phyloP scores from a whole-genome alignment of 2,329 filamentous ascomycete species.

The Fusarium miscanthi region DNA sequence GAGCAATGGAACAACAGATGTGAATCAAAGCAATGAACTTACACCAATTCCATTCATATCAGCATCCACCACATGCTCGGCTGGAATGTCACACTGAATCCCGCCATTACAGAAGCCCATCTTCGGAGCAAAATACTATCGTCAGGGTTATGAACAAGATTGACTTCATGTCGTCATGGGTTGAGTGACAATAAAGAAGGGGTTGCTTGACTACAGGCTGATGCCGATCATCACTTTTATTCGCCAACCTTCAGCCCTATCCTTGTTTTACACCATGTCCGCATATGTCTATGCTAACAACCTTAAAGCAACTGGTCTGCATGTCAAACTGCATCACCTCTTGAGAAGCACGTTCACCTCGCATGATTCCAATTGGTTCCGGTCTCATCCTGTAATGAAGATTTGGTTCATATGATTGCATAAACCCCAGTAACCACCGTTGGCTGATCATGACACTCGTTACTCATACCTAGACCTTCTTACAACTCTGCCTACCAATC shows the following conservation, averaged over 20 bases:
- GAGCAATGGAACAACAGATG: neutral
- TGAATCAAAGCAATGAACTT: neutral
- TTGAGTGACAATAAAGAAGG: neutral
- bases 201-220: neutral
- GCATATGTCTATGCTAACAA: neutral
- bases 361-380: neutral
- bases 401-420: neutral
- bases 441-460: too few species aligned
- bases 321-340: neutral
- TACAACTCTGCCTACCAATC: neutral
- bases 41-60: conserved; percentile 34
- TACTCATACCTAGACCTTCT: neutral
- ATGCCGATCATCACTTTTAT: conserved; percentile 6
- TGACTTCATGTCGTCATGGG: neutral
- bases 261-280: conserved; percentile 12
- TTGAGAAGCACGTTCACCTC: neutral
- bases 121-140: neutral
- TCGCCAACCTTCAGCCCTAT: neutral
- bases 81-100: neutral
- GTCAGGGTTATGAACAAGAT: neutral
- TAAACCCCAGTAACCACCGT: neutral
- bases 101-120: conserved; percentile 12
- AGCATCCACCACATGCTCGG: conserved; percentile 16
- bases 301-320: neutral
- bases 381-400: neutral